Base-by-base conservation (phyloP, 768 basidiomycete genomes). In the Termitomyces sp. region DNA sequence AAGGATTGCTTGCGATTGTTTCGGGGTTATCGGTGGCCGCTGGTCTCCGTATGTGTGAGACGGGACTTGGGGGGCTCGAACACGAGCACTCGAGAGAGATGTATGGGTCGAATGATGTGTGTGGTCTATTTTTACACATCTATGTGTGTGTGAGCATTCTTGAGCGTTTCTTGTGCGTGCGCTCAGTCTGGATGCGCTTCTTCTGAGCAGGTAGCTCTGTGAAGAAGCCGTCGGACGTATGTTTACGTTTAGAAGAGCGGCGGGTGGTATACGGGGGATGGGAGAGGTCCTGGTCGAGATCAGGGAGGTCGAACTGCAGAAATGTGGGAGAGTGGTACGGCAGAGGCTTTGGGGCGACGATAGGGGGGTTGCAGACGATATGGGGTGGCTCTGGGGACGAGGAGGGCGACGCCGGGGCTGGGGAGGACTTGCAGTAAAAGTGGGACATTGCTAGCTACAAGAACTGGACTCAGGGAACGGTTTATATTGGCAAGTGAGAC, bases 281-380 rank as follows among this genome's bases (percentile, higher is more conserved):
- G 0, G 86, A 87, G 39, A 87, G 78, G 64, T 88, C 85, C 63
- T 86, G 82, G 68, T 86, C 84, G 7, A 81, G 70, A 69, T 86
- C 85, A 0, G 86, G 86, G 22, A 78, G 71, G 53, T 84, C 82
- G 65, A 84, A 86, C 51, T 85, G 82, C 52, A 88, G 80, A 66
- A 86, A 86, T 0, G 79, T 81, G 25, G 86, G 86, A 10, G 84
- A 84, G 52, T 85, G 83, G 68, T 83, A 86, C 2, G 86, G 86
- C 35, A 87, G 79, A 0, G 86, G 86, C 23, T 80, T 80, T 12
- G 86, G 86, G 0, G 84, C 85, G 57, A 86, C 70, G 52, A 88
- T 74, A n/a, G 86, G 86, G 2, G 83, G 84, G 79, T 20, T 48
- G 72, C 83, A 86, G 20, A 85, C 74, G 68, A 84, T 77, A 56